Percentiles rank a stretch among this genome's conserved stretches.
Evolutionary conservation across 1,139 yeast genomes (phyloP).

Genomic region (Hyphopichia fennica): DNA sequence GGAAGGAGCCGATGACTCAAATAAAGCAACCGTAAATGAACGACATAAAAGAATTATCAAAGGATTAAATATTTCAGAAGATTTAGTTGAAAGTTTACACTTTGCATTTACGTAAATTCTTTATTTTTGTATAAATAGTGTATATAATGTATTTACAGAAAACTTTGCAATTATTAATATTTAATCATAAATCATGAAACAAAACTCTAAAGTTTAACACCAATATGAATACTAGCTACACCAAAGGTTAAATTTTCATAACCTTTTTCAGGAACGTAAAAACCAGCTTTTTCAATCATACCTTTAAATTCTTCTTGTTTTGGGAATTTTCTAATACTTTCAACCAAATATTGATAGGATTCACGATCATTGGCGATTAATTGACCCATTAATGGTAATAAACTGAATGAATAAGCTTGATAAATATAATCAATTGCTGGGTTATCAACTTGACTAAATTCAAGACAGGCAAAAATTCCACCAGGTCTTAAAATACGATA

Average conservation of each 20-base stretch:
- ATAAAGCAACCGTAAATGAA: conserved; percentile 7
- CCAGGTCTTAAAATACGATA: conserved; percentile 97
- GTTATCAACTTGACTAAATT: conserved; percentile 88
- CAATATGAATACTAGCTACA: conserved; percentile 93
- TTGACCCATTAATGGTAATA: conserved; percentile 94
- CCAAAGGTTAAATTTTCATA: conserved; percentile 97
- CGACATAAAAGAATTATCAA: conserved; percentile 16
- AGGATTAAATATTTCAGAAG: conserved; percentile 34
- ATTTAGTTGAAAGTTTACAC: conserved; percentile 19
- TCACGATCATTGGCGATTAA: conserved; percentile 92
- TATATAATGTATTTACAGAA: neutral
- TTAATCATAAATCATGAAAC: conserved; percentile 1
- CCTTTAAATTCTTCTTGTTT: conserved; percentile 84
- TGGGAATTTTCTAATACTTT: conserved; percentile 89
- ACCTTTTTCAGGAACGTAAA: conserved; percentile 81
- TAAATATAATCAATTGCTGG: conserved; percentile 72
- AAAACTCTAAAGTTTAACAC: conserved; percentile 64
- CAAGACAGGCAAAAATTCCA: conserved; percentile 95
- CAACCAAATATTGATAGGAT: conserved; percentile 93
- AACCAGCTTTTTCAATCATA: conserved; percentile 96
- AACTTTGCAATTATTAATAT: neutral
- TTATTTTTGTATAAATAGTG: neutral
- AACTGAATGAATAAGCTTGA: conserved; percentile 84
- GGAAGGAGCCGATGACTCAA: neutral
- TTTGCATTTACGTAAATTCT: neutral